These are phyloP conservation scores for Calonectria fujianensis DNA, from an alignment of 2,329 filamentous ascomycete species.

Conservation along the genomic window DNA sequence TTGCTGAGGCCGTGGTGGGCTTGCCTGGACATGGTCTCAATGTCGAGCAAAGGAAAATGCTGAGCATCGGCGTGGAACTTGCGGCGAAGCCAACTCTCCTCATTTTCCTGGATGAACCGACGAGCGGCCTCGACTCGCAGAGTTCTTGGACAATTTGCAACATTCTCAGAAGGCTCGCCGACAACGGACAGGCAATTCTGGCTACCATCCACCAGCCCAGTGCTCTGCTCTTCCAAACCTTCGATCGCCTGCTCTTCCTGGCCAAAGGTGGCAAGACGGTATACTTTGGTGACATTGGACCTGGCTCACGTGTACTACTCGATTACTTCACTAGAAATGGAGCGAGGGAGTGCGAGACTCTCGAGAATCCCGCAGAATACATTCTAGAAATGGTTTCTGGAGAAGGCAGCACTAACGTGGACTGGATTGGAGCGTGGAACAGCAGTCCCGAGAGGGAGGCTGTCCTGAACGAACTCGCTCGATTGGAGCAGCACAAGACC, in stretches of 20 bases:
- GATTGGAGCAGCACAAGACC: background rate
- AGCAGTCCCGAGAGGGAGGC: background rate
- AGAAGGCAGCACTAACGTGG: slow-evolving; percentile 4
- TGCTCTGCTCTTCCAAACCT: slow-evolving; percentile 66
- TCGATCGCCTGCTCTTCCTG: slow-evolving; percentile 74
- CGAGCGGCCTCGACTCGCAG: slow-evolving; percentile 74
- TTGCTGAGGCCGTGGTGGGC: slow-evolving; percentile 76
- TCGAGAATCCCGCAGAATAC: slow-evolving; percentile 30
- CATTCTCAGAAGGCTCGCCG: slow-evolving; percentile 74
- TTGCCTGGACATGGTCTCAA: slow-evolving; percentile 73
- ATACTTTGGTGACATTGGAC: slow-evolving; percentile 36
- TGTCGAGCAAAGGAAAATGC: slow-evolving; percentile 73
- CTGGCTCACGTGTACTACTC: background rate
- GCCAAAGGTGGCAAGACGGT: slow-evolving; percentile 22
- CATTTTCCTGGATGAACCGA: slow-evolving; percentile 74
- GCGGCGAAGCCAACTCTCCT: slow-evolving; percentile 71
- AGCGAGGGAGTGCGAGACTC: slow-evolving; percentile 1
- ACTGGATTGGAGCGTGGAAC: slow-evolving; percentile 32
- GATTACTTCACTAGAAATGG: slow-evolving; percentile 24
- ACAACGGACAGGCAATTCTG: slow-evolving; percentile 66
- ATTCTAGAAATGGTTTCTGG: slow-evolving; percentile 23
- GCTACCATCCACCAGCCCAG: slow-evolving; percentile 70
- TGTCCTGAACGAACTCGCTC: background rate
- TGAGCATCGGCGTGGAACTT: slow-evolving; percentile 74
- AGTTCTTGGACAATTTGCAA: slow-evolving; percentile 74